Conservation (phyloP, 257 asterid genomes). For the Misopates orontium region DNA sequence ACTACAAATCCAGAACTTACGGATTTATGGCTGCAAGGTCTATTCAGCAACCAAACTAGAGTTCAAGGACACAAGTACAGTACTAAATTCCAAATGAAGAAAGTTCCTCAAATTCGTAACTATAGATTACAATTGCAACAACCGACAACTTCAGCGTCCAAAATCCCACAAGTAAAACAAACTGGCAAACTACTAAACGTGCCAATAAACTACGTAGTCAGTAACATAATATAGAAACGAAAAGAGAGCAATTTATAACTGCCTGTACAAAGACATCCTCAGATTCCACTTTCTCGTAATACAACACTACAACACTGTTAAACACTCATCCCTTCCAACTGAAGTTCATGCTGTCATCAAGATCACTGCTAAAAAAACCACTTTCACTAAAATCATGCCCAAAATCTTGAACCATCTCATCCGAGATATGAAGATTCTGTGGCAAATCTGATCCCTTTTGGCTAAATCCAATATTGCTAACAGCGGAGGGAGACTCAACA, state of each 20-base stretch:
- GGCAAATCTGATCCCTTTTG: conserved; percentile 54
- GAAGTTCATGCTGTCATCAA: conserved; percentile 71
- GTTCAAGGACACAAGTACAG: not conserved
- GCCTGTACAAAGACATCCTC: conserved; percentile 48
- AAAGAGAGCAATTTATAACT: conserved; percentile 25
- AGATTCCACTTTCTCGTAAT: not conserved
- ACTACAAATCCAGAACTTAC: no score
- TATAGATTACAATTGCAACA: conserved; percentile 51
- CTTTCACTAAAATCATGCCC: conserved; percentile 61
- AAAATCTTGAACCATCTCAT: conserved; percentile 56
- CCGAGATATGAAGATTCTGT: conserved; percentile 51
- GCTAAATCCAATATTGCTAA: conserved; percentile 43
- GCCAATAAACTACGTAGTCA: conserved; percentile 37
- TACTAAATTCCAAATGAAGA: not conserved
- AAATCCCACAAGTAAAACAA: conserved; percentile 29
- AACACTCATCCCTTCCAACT: conserved; percentile 72
- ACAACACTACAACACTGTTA: conserved; percentile 29
- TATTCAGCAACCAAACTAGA: not conserved
- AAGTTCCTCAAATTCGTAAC: conserved; percentile 26
- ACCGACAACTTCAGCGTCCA: conserved; percentile 14
- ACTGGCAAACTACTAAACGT: conserved; percentile 28
- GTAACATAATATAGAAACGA: not conserved
- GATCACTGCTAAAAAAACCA: conserved; percentile 65
- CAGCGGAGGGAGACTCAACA: conserved; percentile 49
- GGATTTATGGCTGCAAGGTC: not conserved